Percentiles rank a stretch among this genome's conserved stretches.
phyloP scores from a whole-genome alignment of 495 filamentous ascomycete genomes.

The Hypomontagnella submonticulosa region DNA sequence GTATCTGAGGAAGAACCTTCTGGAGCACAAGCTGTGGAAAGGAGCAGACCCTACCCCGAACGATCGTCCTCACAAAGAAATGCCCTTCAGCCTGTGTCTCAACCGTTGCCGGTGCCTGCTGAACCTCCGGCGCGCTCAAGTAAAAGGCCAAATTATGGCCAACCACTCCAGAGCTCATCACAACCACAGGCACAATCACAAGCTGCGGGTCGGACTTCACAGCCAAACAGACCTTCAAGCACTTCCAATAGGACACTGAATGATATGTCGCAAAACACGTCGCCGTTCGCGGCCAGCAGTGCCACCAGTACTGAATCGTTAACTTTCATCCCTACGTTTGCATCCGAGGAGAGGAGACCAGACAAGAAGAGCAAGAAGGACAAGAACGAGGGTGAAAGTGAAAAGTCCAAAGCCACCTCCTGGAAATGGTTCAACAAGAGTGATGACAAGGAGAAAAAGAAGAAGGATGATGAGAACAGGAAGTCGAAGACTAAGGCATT shows the following conservation, averaged over 20 bases:
- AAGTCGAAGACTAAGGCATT: slow-evolving; percentile 64
- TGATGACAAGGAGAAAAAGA: slow-evolving; percentile 69
- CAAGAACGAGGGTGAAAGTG: slow-evolving; percentile 57
- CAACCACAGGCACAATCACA: slow-evolving; percentile 41
- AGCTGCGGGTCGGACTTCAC: slow-evolving; percentile 21
- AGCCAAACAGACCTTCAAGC: slow-evolving; percentile 32
- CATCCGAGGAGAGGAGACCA: slow-evolving; percentile 67
- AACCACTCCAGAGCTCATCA: slow-evolving; percentile 44
- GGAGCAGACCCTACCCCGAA: slow-evolving; percentile 55
- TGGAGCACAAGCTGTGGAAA: slow-evolving; percentile 32
- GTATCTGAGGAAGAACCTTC: slow-evolving; percentile 59
- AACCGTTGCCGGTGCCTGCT: slow-evolving; percentile 37
- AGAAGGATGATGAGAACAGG: slow-evolving; percentile 65
- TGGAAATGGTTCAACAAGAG: slow-evolving; percentile 64
- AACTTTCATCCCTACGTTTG: slow-evolving; percentile 84
- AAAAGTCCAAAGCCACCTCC: slow-evolving; percentile 48
- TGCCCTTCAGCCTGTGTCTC: slow-evolving; percentile 33
- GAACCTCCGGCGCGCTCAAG: slow-evolving; percentile 62
- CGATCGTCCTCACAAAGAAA: slow-evolving; percentile 65
- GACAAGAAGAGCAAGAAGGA: slow-evolving; percentile 80
- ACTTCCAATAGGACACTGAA: slow-evolving; percentile 59
- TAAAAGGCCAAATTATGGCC: slow-evolving; percentile 55
- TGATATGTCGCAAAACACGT: slow-evolving; percentile 71
- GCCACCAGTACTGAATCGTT: slow-evolving; percentile 76
- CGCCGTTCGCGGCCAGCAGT: slow-evolving; percentile 75